A percentile compares a stretch with the other conserved stretches of the same genome.
Evolutionary conservation across 352 stramenopile species (phyloP).

Genomic region (Pythium dissimile): DNA sequence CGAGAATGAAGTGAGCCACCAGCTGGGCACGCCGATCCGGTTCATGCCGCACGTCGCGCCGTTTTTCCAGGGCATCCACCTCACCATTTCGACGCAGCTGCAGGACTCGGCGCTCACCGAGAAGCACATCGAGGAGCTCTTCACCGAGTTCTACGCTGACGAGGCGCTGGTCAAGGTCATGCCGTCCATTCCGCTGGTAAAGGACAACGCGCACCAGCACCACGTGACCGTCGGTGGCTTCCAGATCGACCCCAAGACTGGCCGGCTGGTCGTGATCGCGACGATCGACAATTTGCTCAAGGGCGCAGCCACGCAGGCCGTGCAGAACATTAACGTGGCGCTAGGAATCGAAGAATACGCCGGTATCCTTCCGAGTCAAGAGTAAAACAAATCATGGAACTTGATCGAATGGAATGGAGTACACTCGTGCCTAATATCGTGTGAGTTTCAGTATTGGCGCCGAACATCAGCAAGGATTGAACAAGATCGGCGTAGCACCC

Average conservation of each 20-base stretch:
- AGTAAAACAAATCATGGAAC: conserved; percentile 1
- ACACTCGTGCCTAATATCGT: no score
- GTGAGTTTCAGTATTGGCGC: no score
- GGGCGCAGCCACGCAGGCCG: conserved; percentile 89
- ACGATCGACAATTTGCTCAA: conserved; percentile 95
- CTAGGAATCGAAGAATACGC: conserved; percentile 88
- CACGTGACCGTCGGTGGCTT: conserved; percentile 85
- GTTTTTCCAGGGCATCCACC: conserved; percentile 93
- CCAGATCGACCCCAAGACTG: conserved; percentile 82
- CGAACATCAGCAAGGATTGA: no score
- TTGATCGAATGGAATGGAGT: no score
- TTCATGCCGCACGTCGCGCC: conserved; percentile 94
- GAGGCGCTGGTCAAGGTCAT: conserved; percentile 87
- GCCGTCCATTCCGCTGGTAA: conserved; percentile 64
- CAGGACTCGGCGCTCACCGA: conserved; percentile 62
- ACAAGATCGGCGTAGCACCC: no score
- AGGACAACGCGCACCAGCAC: conserved; percentile 70
- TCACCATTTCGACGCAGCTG: conserved; percentile 84
- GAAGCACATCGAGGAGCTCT: conserved; percentile 70
- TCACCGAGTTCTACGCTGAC: conserved; percentile 74
- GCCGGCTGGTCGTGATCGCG: conserved; percentile 81
- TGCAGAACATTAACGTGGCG: conserved; percentile 95
- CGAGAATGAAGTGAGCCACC: conserved; percentile 82
- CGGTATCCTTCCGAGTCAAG: conserved; percentile 37
- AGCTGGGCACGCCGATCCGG: conserved; percentile 76